Evolutionary conservation across 306 rosid species (phyloP), one percentile per base, ranked within the genome.

Genomic region (Vigna hirtella): DNA sequence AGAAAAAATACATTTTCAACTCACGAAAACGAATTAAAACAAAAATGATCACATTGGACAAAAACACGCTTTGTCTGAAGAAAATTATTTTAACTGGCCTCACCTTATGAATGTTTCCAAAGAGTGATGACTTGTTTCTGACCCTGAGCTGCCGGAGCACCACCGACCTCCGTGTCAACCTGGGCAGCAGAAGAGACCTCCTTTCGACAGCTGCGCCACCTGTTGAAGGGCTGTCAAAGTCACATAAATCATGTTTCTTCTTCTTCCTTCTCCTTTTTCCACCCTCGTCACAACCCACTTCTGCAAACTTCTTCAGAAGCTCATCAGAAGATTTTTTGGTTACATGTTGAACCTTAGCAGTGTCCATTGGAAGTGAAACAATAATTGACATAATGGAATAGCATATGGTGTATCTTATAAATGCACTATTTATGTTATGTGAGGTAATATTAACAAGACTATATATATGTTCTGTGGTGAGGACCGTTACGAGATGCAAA

Each of bases 311-410:
- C 9, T 86, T 74, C 8, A 95, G 95, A 48, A 95, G 82, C 82
- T 95, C 89, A n/a, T 92, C 95, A 2, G 98, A 95, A 47, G 98
- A 91, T 48, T 86, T 91, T 82, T 91, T 92, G 58, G 83, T 84
- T 0, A 95, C 86, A 38, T 77, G 93, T 57, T 95, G 98, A 73
- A 95, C 91, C 32, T 74, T 81, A n/a, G 80, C 77, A 77, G 91
- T 48, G 18, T 89, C 90, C 97, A 94, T 89, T 76, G 76, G 5
- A 36, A 17, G 26, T 24, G n/a, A 57, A 57, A 56, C 5, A 45
- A 49, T 49, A 12, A 24, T n/a, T 7, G 59, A 12, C 20, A 18
- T 53, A 2, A 53, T 53, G 59, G 5, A 18, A 56, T 56, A 12
- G 38, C n/a, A 22, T 56, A 22, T 24, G 16, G 2, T 57, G 5